These are phyloP conservation scores for Fusarium verrucosum DNA, from an alignment of 2,329 filamentous ascomycete genomes.

Conservation along the genomic window DNA sequence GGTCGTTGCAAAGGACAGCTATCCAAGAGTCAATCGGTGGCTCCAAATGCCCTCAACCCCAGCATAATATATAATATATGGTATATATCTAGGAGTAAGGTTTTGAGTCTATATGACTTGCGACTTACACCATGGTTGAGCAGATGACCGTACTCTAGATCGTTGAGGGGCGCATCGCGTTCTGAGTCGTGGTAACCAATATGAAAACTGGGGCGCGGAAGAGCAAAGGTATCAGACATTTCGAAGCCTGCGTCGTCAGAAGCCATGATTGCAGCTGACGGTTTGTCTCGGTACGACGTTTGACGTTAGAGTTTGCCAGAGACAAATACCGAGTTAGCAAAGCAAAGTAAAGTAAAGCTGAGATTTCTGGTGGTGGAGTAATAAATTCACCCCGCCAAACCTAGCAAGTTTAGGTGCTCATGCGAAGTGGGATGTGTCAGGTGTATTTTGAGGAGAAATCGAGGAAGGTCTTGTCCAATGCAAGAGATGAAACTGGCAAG, in stretches of 20 bases:
- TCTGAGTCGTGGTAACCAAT: constrained; percentile 78
- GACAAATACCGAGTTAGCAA: background rate
- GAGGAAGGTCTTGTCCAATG: too few species aligned
- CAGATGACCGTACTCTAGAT: constrained; percentile 72
- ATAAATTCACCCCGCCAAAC: constrained; percentile 44
- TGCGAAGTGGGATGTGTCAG: constrained; percentile 21
- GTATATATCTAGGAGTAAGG: background rate
- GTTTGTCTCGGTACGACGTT: background rate
- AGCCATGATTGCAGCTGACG: constrained; percentile 35
- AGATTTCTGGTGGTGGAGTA: constrained; percentile 44
- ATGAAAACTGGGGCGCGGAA: constrained; percentile 64
- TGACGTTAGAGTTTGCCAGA: constrained; percentile 4
- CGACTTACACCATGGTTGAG: constrained; percentile 73
- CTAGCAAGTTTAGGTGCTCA: constrained; percentile 11
- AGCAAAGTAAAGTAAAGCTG: constrained; percentile 22
- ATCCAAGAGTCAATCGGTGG: constrained; percentile 34
- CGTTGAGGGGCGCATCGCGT: constrained; percentile 67
- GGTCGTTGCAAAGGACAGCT: constrained; percentile 83
- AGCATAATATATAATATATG: background rate
- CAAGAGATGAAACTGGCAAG: background rate
- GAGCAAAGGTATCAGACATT: constrained; percentile 42
- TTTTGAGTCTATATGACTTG: constrained; percentile 3
- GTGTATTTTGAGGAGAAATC: background rate
- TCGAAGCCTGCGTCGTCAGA: constrained; percentile 34
- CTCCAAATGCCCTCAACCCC: background rate